Base-by-base conservation (phyloP, 1,284 basidiomycete genomes). In the Ustilago nuda region DNA sequence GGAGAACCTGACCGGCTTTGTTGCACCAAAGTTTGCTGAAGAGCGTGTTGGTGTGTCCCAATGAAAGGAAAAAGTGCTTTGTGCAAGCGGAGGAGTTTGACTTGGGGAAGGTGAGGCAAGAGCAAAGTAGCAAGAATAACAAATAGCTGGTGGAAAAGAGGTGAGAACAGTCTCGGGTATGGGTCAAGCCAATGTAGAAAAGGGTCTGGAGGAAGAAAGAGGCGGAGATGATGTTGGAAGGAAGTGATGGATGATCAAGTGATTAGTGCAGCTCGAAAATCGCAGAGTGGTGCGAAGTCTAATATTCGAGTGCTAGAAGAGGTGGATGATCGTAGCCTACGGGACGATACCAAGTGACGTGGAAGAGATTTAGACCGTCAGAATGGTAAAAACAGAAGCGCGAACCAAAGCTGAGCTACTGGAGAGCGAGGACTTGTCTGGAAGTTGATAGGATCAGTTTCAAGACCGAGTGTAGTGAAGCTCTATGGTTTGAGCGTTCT, bases 321-420 rank as follows among this genome's bases (percentile, higher is more conserved):
- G 52, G 66, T 66, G 56, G 64, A 75, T 63, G 66, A 61, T 63
- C 66, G 72, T 75, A 67, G 67, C 67, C 72, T 54, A 70, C 56
- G 66, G 66, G 72, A 75, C 72, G 66, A 69, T 56, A 61, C 66
- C 64, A n/a, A 53, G 32, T 59, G 67, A 68, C 63, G 60, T 50
- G 46, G 36, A 55, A 55, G 23, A 30, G 19, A 9, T n/a, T 61
- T 56, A 56, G 45, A 48, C 50, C 23, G 63, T 51, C 57, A 56
- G 41, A 41, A 43, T 50, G 37, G 54, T 33, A 30, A 12, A 27
- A 9, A 35, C 30, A 15, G 27, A 43, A 53, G 68, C 68, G 48
- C 62, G 56, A 54, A 53, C 17, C 30, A 17, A 19, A 23, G 45
- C 30, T 56, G 61, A 56, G 45, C 61, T 39, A 46, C 3, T 13